Evolutionary conservation across 129 eudicot species (phyloP), one percentile per base, ranked within the genome.

Genomic region (Erigeron canadensis): DNA sequence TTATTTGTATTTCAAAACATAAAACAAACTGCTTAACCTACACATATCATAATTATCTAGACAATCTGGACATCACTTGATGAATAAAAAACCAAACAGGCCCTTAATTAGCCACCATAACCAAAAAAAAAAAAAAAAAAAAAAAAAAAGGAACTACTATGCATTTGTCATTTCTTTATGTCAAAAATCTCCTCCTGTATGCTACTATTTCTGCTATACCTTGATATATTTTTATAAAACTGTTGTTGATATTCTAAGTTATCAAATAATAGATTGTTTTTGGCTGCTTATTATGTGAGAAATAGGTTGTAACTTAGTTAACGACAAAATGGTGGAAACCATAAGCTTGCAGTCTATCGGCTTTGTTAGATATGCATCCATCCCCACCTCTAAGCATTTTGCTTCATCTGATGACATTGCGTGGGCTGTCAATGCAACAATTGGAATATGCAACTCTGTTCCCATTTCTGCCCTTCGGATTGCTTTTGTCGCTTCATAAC

Each of bases 331-430:
- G 65, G 99, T 94, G 70, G 93, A 88, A 61, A 87, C 91, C 99
- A 94, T 90, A 57, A 94, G 87, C 79, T 94, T 87, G 77, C 90
- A 75, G 82, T 94, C 96, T 37, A 94, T 94, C 47, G 99, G 99
- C 76, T 94, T 94, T 4, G 99, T 94, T 63, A 94, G 83, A 72
- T 94, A 94, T 13, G 99, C 99, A 83, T 94, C 99, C 99, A 90
- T 94, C 10, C 99, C 99, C 53, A 94, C 99, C 70, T 90, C 81
- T 71, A 94, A 76, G 81, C 99, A 94, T 78, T 90, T 94, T 11
- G 91, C 95, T 82, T 94, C 97, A 71, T 94, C 98, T 2, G 87
- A 94, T 72, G 94, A 87, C 98, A 94, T 94, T 28, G 98, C 98
- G 67, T 94, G 98, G 12, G 98, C 97, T 67, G 98, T 94, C 61